Percentiles rank a stretch among this genome's conserved stretches.
Evolutionary conservation across 2,329 filamentous ascomycete genomes (phyloP).

Genomic region (Penicillium concentricum): DNA sequence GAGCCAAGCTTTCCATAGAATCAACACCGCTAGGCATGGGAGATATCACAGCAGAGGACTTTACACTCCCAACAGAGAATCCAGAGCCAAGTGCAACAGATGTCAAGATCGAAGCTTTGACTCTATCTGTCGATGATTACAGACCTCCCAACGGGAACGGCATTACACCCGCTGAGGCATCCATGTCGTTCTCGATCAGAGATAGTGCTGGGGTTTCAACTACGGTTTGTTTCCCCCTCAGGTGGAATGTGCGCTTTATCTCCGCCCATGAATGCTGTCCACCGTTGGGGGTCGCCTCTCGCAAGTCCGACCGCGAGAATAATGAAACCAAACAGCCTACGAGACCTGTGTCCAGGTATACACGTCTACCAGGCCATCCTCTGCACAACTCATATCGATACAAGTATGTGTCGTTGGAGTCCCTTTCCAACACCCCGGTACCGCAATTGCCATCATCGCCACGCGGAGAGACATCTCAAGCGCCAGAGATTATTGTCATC

Average conservation of each 20-base stretch:
- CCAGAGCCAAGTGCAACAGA: slow-evolving; percentile 12
- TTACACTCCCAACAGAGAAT: slow-evolving; percentile 40
- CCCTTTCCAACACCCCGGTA: slow-evolving; percentile 20
- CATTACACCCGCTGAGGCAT: slow-evolving; percentile 25
- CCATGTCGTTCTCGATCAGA: slow-evolving; percentile 27
- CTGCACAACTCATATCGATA: slow-evolving; percentile 38
- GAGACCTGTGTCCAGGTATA: slow-evolving; percentile 13
- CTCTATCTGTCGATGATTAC: slow-evolving; percentile 23
- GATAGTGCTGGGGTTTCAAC: slow-evolving; percentile 9
- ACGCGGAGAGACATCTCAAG: background rate
- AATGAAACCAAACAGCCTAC: slow-evolving; percentile 1
- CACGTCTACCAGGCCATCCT: slow-evolving; percentile 40
- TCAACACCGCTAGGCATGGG: slow-evolving; percentile 43
- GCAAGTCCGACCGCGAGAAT: background rate
- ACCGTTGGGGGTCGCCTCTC: slow-evolving; percentile 37
- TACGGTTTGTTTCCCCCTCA: slow-evolving; percentile 41
- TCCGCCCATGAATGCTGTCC: slow-evolving; percentile 55
- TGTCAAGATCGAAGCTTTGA: slow-evolving; percentile 26
- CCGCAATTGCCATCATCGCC: slow-evolving; percentile 9
- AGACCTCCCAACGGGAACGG: slow-evolving; percentile 11
- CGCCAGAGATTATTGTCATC: slow-evolving; percentile 31
- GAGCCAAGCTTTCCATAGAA: slow-evolving; percentile 38
- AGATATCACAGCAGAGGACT: slow-evolving; percentile 37
- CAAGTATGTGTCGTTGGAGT: slow-evolving; percentile 30
- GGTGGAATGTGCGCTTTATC: slow-evolving; percentile 55